These are phyloP conservation scores for Pogostemon cablin DNA, from an alignment of 257 asterid species.

Conservation along the genomic window DNA sequence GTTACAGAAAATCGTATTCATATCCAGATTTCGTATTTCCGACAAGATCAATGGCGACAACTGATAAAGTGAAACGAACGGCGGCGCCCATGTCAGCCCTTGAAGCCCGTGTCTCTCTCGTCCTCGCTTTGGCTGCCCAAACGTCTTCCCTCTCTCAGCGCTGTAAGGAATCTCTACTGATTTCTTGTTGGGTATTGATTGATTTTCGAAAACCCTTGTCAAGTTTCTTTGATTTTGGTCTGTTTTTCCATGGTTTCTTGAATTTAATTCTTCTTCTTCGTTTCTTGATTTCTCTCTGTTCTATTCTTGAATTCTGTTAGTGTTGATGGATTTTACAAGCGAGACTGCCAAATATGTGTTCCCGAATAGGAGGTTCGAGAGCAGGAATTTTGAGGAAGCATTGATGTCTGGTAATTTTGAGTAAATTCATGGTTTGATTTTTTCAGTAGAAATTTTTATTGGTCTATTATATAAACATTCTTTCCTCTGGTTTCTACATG, in stretches of 20 bases:
- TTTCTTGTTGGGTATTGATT: neutral
- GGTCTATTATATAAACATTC: neutral
- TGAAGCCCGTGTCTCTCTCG: slow-evolving; percentile 71
- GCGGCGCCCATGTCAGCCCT: slow-evolving; percentile 40
- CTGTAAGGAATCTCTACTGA: slow-evolving; percentile 37
- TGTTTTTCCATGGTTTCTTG: too few species aligned
- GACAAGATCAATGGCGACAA: slow-evolving; percentile 40
- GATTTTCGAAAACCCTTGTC: slow-evolving; percentile 2
- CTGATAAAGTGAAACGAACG: slow-evolving; percentile 22
- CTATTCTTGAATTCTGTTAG: slow-evolving; percentile 35
- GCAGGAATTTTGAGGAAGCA: slow-evolving; percentile 77
- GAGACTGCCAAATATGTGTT: slow-evolving; percentile 70
- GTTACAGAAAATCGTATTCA: slow-evolving; percentile 1
- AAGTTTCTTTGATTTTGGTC: neutral
- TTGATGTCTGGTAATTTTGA: slow-evolving; percentile 73
- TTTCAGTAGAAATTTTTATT: slow-evolving; percentile 13
- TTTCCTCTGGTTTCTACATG: neutral
- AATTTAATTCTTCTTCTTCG: too few species aligned
- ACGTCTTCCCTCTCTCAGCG: slow-evolving; percentile 68
- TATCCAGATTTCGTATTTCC: slow-evolving; percentile 21
- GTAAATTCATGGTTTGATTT: slow-evolving; percentile 13
- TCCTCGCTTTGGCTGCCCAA: slow-evolving; percentile 77
- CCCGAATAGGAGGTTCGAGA: slow-evolving; percentile 62
- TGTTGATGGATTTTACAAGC: slow-evolving; percentile 60
- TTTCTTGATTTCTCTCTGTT: too few species aligned